Evolutionary conservation across 2,329 filamentous ascomycete species (phyloP).

Genomic region (Leptographium wingfieldii): DNA sequence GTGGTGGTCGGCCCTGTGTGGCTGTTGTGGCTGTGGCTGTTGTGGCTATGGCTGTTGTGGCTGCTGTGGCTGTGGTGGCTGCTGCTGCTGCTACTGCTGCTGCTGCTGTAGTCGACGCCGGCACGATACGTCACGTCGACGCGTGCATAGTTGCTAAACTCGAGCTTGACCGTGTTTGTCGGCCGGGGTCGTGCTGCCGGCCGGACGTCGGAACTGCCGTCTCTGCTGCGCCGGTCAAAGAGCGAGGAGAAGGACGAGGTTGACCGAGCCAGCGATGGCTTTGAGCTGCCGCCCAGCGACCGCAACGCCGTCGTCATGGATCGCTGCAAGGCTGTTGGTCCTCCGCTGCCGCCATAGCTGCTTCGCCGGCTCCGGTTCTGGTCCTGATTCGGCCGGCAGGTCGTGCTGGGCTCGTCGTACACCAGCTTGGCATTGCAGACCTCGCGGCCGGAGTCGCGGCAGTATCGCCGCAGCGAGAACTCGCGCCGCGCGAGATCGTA

Average conservation of each 20-base stretch:
- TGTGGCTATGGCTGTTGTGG: not conserved
- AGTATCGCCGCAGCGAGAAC: conserved; percentile 85
- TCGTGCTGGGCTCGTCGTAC: conserved; percentile 33
- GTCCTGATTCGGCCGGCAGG: too few species aligned
- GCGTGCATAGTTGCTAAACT: conserved; percentile 96
- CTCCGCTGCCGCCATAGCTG: not conserved
- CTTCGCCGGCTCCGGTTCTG: conserved; percentile 5
- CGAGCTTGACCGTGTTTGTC: conserved; percentile 73
- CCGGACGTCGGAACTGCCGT: not conserved
- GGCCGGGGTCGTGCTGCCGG: conserved; percentile 26
- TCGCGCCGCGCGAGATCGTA: conserved; percentile 76
- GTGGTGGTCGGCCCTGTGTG: not conserved
- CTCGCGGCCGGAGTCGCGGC: conserved; percentile 82
- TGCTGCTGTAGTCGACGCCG: not conserved
- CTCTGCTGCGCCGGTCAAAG: conserved; percentile 6
- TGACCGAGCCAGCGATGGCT: not conserved
- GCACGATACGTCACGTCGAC: conserved; percentile 49
- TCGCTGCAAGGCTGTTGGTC: conserved; percentile 28
- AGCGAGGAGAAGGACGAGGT: not conserved
- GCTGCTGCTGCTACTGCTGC: not conserved
- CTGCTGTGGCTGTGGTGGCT: too few species aligned
- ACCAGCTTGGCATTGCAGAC: conserved; percentile 75
- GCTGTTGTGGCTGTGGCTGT: not conserved
- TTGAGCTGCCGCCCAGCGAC: conserved; percentile 21
- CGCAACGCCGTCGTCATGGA: conserved; percentile 36